Percentiles rank a stretch among this genome's conserved stretches.
Conservation (phyloP, 2,329 filamentous ascomycete species). For the Periconia macrospinosa region DNA sequence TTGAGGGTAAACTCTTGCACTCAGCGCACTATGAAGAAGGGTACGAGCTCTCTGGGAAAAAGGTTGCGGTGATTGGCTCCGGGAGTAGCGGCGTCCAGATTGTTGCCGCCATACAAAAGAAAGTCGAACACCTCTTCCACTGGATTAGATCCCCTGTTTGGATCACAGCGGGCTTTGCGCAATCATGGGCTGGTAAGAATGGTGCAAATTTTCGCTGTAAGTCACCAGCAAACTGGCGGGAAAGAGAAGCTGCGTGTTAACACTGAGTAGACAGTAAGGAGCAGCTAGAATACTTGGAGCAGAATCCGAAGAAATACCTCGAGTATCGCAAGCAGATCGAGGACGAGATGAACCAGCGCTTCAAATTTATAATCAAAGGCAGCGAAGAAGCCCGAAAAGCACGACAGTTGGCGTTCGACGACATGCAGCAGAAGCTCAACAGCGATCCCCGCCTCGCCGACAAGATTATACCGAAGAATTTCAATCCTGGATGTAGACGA, state of each 20-base stretch:
- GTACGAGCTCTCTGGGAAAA: slow-evolving; percentile 40
- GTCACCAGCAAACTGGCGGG: slow-evolving; percentile 1
- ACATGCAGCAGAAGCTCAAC: slow-evolving; percentile 47
- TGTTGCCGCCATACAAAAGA: slow-evolving; percentile 44
- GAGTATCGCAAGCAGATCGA: slow-evolving; percentile 54
- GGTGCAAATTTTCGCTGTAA: slow-evolving; percentile 52
- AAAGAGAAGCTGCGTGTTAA: too few relatives aligned
- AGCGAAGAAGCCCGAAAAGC: slow-evolving; percentile 49
- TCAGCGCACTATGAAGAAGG: slow-evolving; percentile 46
- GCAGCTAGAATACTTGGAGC: slow-evolving; percentile 42
- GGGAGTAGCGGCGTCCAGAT: slow-evolving; percentile 49
- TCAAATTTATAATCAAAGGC: slow-evolving; percentile 58
- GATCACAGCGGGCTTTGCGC: slow-evolving; percentile 53
- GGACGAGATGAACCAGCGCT: slow-evolving; percentile 55
- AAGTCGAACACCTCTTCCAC: slow-evolving; percentile 44
- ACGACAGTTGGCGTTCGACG: slow-evolving; percentile 40
- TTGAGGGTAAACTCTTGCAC: slow-evolving; percentile 50
- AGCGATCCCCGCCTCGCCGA: slow-evolving; percentile 44
- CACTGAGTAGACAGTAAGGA: slow-evolving; percentile 38
- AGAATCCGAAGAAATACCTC: slow-evolving; percentile 49
- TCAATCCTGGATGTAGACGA: slow-evolving; percentile 26
- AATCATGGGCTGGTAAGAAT: slow-evolving; percentile 50
- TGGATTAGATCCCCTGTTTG: slow-evolving; percentile 50
- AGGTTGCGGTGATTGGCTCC: slow-evolving; percentile 47
- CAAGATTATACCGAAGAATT: slow-evolving; percentile 50